Evolutionary conservation across 106 monocot species (phyloP), one percentile per base, ranked within the genome.

Genomic region (Allium cepa): DNA sequence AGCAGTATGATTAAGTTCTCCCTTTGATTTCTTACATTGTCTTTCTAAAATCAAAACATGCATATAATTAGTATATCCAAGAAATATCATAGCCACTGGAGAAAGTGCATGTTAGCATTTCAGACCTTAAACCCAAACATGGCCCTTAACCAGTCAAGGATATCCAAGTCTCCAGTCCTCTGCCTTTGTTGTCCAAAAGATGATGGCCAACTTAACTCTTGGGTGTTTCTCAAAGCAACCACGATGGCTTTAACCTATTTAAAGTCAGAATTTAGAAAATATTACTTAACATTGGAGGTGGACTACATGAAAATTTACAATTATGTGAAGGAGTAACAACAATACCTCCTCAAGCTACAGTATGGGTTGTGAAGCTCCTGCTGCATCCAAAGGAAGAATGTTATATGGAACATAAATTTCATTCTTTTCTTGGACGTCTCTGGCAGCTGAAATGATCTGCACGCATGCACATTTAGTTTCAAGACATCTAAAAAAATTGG

Each of bases 311-410:
- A 49, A 64, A 28, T 8, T 9, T 22, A 22, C 22, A 22, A 22
- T 22, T 22, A 0, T 22, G 22, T 22, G 22, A 22, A 64, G 15
- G n/a, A 17, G 18, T 49, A 8, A 22, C 22, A n/a, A 3, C n/a
- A 27, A 63, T 80, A 92, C 97, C 84, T 97, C 97, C 78, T 97
- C 97, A 63, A 92, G 82, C 74, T 97, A 92, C 97, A 97, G 92
- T 53, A 97, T 90, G 14, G 86, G 82, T 60, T 92, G 97, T 14
- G 92, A 97, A 67, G 97, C 92, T 69, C 97, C 92, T 47, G 97
- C 92, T 59, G 89, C 92, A 81, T 99, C 92, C 59, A 99, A 69
- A 48, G 97, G 97, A 62, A 99, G 89, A 52, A 99, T 99, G 76
- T 93, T 99, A 59, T 90, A 99, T 36, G 92, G 92, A 16, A 78